These are phyloP conservation scores for Fusarium pseudocircinatum DNA, from an alignment of 2,329 filamentous ascomycete species.

Conservation along the genomic window DNA sequence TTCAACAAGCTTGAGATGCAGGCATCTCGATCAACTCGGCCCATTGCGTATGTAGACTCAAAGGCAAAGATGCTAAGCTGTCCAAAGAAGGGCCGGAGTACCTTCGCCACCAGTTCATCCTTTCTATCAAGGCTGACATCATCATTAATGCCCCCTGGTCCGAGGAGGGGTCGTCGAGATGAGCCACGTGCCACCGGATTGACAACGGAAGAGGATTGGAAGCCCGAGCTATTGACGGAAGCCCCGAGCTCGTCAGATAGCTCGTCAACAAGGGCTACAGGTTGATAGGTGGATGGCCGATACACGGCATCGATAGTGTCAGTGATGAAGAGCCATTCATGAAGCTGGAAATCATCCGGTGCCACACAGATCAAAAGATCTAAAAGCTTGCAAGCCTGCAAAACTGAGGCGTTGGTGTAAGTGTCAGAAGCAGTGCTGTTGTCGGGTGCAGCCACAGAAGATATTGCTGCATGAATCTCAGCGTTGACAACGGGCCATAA, in stretches of 20 bases:
- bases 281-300: constrained; percentile 73
- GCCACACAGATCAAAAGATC: constrained; percentile 87
- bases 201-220: constrained; percentile 51
- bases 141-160: constrained; percentile 63
- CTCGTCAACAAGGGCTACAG: constrained; percentile 84
- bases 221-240: constrained; percentile 46
- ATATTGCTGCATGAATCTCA: constrained; percentile 83
- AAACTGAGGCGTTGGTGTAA: constrained; percentile 78
- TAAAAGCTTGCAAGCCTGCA: constrained; percentile 94
- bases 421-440: constrained; percentile 72
- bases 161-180: constrained; percentile 60
- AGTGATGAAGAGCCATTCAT: constrained; percentile 97
- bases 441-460: constrained; percentile 75
- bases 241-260: constrained; percentile 78
- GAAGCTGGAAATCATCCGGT: constrained; percentile 97
- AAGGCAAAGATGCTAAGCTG: constrained; percentile 94
- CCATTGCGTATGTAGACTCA: constrained; percentile 91
- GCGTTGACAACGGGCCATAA: constrained; percentile 92
- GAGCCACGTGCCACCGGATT: constrained; percentile 49
- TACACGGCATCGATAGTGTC: constrained; percentile 98
- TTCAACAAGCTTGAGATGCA: constrained; percentile 72
- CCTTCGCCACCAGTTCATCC: constrained; percentile 77
- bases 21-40: constrained; percentile 69
- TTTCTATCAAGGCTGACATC: constrained; percentile 67
- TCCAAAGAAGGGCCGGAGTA: constrained; percentile 88